Percentiles rank a stretch among this genome's conserved stretches.
These are phyloP conservation scores for Evernia prunastri DNA, from an alignment of 495 filamentous ascomycete genomes.

Conservation along the genomic window DNA sequence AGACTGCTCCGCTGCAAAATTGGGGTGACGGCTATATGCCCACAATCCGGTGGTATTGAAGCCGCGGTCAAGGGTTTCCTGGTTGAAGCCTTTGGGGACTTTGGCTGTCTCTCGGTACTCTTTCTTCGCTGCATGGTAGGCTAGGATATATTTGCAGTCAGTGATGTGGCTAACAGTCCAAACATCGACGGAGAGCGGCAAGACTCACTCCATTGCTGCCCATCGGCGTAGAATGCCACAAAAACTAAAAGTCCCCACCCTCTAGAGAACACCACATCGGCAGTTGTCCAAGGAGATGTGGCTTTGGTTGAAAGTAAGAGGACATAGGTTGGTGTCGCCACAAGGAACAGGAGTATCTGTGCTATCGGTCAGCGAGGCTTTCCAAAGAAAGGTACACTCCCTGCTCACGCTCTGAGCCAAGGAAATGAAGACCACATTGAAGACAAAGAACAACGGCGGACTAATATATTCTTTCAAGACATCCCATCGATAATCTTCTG, in stretches of 20 bases:
- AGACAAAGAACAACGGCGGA: constrained; percentile 61
- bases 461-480: constrained; percentile 47
- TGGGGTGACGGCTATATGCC: constrained; percentile 83
- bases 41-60: constrained; percentile 84
- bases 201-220: constrained; percentile 79
- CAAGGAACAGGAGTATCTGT: constrained; percentile 56
- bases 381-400: neutral
- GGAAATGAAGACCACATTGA: constrained; percentile 85
- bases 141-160: constrained; percentile 30
- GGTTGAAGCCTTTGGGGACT: constrained; percentile 49
- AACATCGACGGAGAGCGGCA: neutral
- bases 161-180: neutral
- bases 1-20: constrained; percentile 86
- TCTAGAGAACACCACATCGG: constrained; percentile 64
- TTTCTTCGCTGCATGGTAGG: constrained; percentile 75
- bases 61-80: constrained; percentile 81
- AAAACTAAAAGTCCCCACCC: constrained; percentile 63
- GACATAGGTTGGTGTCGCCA: constrained; percentile 77
- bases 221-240: constrained; percentile 75
- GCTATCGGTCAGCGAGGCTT: neutral
- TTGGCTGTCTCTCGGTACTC: constrained; percentile 65
- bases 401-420: constrained; percentile 67
- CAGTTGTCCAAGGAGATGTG: constrained; percentile 38
- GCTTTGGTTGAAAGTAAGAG: constrained; percentile 56
- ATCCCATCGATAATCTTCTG: constrained; percentile 90